Evolutionary conservation across 257 asterid species (phyloP).

Genomic region (Schizonepeta tenuifolia): DNA sequence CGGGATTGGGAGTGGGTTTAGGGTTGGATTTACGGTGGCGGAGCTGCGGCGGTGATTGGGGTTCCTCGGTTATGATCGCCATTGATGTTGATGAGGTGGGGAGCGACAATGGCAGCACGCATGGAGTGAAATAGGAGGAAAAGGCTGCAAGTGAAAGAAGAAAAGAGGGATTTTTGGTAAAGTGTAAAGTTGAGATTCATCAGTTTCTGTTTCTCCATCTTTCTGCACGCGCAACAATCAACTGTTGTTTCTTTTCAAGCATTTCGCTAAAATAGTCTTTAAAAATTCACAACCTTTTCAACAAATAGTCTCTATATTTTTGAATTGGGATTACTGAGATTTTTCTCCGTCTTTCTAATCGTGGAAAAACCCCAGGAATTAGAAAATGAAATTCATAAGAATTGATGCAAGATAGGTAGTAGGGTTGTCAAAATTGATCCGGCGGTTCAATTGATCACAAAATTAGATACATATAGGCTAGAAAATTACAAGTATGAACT

Average conservation of each 20-base stretch:
- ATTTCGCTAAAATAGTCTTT: background rate
- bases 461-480: too few relatives aligned
- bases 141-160: background rate
- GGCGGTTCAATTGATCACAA: too few relatives aligned
- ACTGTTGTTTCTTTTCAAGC: background rate
- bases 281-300: too few relatives aligned
- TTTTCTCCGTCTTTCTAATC: too few relatives aligned
- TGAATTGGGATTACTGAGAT: too few relatives aligned
- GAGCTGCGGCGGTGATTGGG: constrained; percentile 47
- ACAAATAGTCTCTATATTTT: too few relatives aligned
- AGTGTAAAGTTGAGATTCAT: constrained; percentile 21
- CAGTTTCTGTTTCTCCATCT: constrained; percentile 25
- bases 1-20: constrained; percentile 36
- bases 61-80: constrained; percentile 76
- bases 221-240: constrained; percentile 22
- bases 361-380: too few relatives aligned
- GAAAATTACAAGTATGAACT: too few relatives aligned
- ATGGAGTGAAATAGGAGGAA: background rate
- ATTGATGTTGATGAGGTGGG: constrained; percentile 42
- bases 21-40: constrained; percentile 46
- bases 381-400: too few relatives aligned
- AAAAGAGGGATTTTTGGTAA: constrained; percentile 9
- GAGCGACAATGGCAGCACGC: constrained; percentile 6
- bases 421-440: too few relatives aligned
- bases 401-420: too few relatives aligned